These are phyloP conservation scores for Rhynchosporium graminicola DNA, from an alignment of 2,329 filamentous ascomycete genomes.

Conservation along the genomic window DNA sequence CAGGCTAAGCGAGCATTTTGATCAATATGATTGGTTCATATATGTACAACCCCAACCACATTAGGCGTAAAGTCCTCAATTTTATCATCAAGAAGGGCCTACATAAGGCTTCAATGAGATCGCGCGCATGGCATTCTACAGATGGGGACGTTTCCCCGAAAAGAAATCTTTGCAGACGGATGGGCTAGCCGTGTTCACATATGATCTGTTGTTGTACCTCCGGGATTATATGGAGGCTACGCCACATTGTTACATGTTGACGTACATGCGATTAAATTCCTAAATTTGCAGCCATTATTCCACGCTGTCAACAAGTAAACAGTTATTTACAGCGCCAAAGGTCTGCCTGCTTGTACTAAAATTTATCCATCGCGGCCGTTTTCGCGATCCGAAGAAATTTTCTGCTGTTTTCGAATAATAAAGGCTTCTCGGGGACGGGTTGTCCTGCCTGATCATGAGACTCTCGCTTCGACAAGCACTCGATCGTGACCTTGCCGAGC, in stretches of 20 bases:
- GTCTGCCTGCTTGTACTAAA: too few species aligned
- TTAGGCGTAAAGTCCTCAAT: background rate
- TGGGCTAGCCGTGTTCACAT: background rate
- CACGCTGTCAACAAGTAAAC: too few species aligned
- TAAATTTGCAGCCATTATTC: background rate
- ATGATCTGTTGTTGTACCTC: background rate
- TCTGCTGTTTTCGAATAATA: too few species aligned
- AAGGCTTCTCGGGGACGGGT: too few species aligned
- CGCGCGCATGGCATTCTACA: background rate
- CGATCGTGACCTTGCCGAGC: background rate
- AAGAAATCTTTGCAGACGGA: background rate
- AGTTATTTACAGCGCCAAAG: too few species aligned
- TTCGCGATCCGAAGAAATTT: too few species aligned
- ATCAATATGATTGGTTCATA: background rate
- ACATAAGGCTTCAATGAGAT: background rate
- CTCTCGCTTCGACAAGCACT: background rate
- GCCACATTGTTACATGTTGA: background rate
- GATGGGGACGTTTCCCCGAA: background rate
- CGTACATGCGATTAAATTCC: background rate
- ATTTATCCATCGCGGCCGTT: too few species aligned
- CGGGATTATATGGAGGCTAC: background rate
- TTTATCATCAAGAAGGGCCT: background rate
- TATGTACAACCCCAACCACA: background rate
- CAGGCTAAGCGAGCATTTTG: conserved; percentile 12
- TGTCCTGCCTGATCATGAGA: background rate